Conservation (phyloP, 2,329 filamentous ascomycete species). For the Colletotrichum cuscutae region DNA sequence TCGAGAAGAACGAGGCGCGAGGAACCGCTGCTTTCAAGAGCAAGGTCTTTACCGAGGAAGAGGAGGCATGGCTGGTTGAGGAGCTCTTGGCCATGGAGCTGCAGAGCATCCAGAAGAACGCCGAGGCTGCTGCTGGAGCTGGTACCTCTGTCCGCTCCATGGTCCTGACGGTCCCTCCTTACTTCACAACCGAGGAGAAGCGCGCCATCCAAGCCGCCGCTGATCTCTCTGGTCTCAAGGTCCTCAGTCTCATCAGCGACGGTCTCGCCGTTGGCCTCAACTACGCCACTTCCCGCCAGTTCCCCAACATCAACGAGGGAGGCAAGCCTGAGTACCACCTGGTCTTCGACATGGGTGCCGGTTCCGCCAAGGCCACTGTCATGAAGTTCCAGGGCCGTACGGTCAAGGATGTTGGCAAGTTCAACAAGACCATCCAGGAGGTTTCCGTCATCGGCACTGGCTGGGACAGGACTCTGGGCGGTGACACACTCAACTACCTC, state of each 20-base stretch:
- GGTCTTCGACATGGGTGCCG: slow-evolving; percentile 97
- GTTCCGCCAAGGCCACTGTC: slow-evolving; percentile 90
- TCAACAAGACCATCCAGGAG: slow-evolving; percentile 97
- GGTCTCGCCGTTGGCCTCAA: slow-evolving; percentile 93
- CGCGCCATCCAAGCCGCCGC: slow-evolving; percentile 86
- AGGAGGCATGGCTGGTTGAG: slow-evolving; percentile 82
- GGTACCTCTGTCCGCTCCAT: slow-evolving; percentile 79
- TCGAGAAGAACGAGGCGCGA: slow-evolving; percentile 69
- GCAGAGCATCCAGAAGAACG: slow-evolving; percentile 89
- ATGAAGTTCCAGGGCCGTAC: slow-evolving; percentile 88
- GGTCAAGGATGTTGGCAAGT: slow-evolving; percentile 91
- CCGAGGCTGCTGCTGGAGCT: slow-evolving; percentile 83
- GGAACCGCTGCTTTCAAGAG: slow-evolving; percentile 87
- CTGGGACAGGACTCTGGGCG: slow-evolving; percentile 91
- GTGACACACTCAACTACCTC: slow-evolving; percentile 87
- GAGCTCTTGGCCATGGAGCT: slow-evolving; percentile 97
- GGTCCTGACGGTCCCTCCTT: slow-evolving; percentile 90
- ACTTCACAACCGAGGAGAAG: slow-evolving; percentile 92
- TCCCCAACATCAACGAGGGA: slow-evolving; percentile 84
- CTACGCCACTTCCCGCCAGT: slow-evolving; percentile 91
- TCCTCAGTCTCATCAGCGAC: slow-evolving; percentile 87
- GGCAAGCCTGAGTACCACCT: slow-evolving; percentile 91
- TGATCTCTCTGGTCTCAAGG: slow-evolving; percentile 86
- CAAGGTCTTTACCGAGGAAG: slow-evolving; percentile 68
- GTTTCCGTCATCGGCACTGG: slow-evolving; percentile 87